Percentiles rank a stretch among this genome's conserved stretches.
Conservation (phyloP, 352 stramenopile species). For the Pythium volutum region DNA sequence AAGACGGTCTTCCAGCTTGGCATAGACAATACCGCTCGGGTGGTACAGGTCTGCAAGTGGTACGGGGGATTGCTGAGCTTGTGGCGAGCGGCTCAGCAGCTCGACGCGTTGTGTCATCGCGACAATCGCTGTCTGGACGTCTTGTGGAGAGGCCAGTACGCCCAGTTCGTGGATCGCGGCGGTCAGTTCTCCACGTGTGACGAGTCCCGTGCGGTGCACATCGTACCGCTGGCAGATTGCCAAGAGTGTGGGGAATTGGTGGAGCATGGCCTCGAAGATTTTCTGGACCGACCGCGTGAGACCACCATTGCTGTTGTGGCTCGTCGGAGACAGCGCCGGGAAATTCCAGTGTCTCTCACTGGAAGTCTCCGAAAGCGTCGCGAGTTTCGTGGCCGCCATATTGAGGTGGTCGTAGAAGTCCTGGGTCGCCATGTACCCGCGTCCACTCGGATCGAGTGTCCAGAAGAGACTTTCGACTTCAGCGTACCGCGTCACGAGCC, state of each 20-base stretch:
- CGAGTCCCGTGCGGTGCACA: slow-evolving; percentile 32
- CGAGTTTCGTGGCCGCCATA: slow-evolving; percentile 6
- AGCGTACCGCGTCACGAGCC: slow-evolving; percentile 54
- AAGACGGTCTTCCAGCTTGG: slow-evolving; percentile 40
- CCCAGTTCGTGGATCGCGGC: slow-evolving; percentile 57
- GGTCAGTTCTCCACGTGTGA: slow-evolving; percentile 46
- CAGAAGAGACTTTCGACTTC: slow-evolving; percentile 77
- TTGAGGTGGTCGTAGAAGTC: slow-evolving; percentile 73
- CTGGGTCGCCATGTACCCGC: slow-evolving; percentile 50
- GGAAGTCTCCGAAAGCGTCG: not conserved
- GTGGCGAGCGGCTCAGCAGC: slow-evolving; percentile 1
- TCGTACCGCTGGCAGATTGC: slow-evolving; percentile 51
- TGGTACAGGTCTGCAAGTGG: slow-evolving; percentile 10
- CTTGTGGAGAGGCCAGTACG: slow-evolving; percentile 49
- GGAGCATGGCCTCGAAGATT: slow-evolving; percentile 63
- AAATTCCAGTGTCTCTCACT: slow-evolving; percentile 24
- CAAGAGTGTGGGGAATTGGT: slow-evolving; percentile 38
- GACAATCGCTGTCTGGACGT: slow-evolving; percentile 55
- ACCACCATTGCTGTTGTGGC: not conserved
- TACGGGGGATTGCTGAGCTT: not conserved
- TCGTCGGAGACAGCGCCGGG: slow-evolving; percentile 28
- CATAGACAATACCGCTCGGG: slow-evolving; percentile 43
- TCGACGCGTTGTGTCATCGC: slow-evolving; percentile 35
- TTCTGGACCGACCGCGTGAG: slow-evolving; percentile 61
- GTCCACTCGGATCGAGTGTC: slow-evolving; percentile 60